Evolutionary conservation across 176 grass and related monocot species (phyloP).

Genomic region (Avena insularis): DNA sequence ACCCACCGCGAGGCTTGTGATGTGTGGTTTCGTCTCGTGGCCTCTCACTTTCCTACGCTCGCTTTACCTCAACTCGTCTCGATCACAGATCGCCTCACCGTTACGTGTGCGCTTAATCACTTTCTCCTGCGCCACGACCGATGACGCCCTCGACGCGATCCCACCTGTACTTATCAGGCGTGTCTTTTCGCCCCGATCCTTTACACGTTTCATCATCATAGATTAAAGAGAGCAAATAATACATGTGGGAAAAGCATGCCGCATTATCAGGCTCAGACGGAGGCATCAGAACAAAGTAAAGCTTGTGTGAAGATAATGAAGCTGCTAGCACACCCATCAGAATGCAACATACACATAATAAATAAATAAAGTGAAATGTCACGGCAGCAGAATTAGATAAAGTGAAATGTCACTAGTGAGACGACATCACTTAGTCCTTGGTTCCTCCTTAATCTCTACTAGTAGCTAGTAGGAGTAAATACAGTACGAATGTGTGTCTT

Average conservation of each 20-base stretch:
- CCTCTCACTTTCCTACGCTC: no score
- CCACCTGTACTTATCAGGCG: no score
- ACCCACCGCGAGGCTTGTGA: no score
- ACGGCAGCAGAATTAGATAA: background rate
- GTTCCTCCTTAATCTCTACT: background rate
- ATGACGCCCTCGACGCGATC: no score
- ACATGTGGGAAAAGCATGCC: background rate
- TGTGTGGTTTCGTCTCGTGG: no score
- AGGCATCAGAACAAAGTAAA: slow-evolving; percentile 10
- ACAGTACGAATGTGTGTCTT: background rate
- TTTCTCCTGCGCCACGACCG: no score
- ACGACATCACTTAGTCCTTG: background rate
- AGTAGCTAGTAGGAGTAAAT: background rate
- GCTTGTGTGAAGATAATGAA: background rate
- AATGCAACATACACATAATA: background rate
- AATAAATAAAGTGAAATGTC: slow-evolving; percentile 23
- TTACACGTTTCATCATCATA: no score
- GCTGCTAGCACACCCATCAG: background rate
- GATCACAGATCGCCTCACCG: no score
- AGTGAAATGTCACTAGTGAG: slow-evolving; percentile 22
- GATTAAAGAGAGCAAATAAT: background rate
- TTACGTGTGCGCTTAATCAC: no score
- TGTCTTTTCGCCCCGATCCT: no score
- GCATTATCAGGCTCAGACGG: slow-evolving; percentile 3
- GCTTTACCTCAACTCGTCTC: no score